Base-by-base conservation (phyloP, 2,329 filamentous ascomycete species). In the Ceratocystis ficicola region DNA sequence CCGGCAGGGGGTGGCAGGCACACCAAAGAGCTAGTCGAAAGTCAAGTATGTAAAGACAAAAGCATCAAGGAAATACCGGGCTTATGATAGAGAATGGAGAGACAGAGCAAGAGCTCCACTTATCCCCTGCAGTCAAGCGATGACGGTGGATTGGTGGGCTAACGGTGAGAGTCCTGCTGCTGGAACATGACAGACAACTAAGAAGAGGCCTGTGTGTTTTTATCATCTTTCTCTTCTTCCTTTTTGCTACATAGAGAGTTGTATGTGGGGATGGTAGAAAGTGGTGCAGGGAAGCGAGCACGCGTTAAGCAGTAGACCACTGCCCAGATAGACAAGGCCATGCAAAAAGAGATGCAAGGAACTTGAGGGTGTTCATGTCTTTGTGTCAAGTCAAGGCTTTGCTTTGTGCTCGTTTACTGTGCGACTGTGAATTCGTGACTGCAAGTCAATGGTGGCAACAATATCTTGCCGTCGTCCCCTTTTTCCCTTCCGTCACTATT, bases 81-180 rank as follows among this genome's bases (percentile, higher is more conserved):
- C 32, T 30, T 10, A 22, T 22, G 46, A 5, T 48, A n/a, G 44
- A 48, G 44, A 6, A 7, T n/a, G 17, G 7, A 32, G 2, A 46
- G 44, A 22, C 20, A 52, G n/a, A 52, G 20, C 20, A 22, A 55
- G 20, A 4, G 30, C 10, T 25, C 52, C 25, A 55, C 8, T 25
- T 55, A 10, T 15, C 50, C 22, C 22, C 22, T 30, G 10, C 44
- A n/a, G 44, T 20, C 46, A n/a, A 20, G 46, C 25, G n/a, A 50
- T 22, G 46, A 20, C 44, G 44, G 17, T 28, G 50, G 20, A n/a
- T 12, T 17, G 52, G 52, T 32, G 12, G 28, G 28, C n/a, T 59
- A 59, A 59, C 52, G 52, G 52, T 59, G 52, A 59, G 52, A 32
- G 52, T 50, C 22, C 17, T n/a, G 17, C 22, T 50, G n/a, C 17